These are phyloP conservation scores for Cladosporium sphaerospermum DNA, from an alignment of 2,329 filamentous ascomycete genomes.

Conservation along the genomic window DNA sequence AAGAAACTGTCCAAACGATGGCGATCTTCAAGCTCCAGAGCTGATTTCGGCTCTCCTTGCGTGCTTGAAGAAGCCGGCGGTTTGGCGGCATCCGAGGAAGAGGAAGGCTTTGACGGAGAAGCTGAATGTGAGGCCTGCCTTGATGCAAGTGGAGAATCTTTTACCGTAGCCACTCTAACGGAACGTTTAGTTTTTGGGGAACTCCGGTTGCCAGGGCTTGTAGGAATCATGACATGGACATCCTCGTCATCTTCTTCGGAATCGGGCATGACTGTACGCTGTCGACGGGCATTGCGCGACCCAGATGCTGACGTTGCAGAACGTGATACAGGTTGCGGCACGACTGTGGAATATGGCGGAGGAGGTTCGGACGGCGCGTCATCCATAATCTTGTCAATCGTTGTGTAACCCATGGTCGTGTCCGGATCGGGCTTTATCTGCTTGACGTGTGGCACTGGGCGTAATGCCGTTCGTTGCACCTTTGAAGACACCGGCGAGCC, in stretches of 20 bases:
- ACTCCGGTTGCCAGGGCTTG: neutral
- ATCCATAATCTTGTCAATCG: slow-evolving; percentile 35
- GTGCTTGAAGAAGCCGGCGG: neutral
- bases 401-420: slow-evolving; percentile 25
- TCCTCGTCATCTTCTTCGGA: slow-evolving; percentile 23
- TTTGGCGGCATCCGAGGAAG: slow-evolving; percentile 4
- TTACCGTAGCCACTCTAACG: neutral
- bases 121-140: neutral
- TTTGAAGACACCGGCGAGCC: neutral
- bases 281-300: neutral
- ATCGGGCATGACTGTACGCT: slow-evolving; percentile 3
- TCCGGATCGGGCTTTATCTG: slow-evolving; percentile 7
- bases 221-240: slow-evolving; percentile 7
- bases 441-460: neutral
- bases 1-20: slow-evolving; percentile 17
- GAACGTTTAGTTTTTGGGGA: neutral
- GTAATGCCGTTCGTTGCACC: neutral
- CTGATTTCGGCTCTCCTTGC: slow-evolving; percentile 9
- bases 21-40: slow-evolving; percentile 7
- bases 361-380: slow-evolving; percentile 25
- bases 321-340: slow-evolving; percentile 15
- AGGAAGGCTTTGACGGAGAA: slow-evolving; percentile 1
- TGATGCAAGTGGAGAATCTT: neutral
- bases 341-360: slow-evolving; percentile 42
- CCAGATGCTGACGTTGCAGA: neutral